Evolutionary conservation across 805 yeast species (phyloP).

Genomic region (Brettanomyces naardenensis): DNA sequence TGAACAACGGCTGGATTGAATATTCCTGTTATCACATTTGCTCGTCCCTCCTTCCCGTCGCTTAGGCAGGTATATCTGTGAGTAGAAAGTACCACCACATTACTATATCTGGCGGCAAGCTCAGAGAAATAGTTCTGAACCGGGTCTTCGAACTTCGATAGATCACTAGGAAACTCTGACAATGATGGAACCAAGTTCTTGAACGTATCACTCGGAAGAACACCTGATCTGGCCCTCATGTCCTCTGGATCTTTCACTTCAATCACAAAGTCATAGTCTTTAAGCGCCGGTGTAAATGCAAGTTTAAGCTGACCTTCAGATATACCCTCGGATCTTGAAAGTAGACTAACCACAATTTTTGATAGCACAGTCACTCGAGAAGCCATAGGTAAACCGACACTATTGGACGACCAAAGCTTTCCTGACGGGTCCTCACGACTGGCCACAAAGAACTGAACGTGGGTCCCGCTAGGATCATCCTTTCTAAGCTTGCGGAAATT

Average conservation of each 20-base stretch:
- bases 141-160: conserved; percentile 41
- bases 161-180: conserved; percentile 33
- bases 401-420: conserved; percentile 50
- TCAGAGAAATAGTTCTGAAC: conserved; percentile 52
- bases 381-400: conserved; percentile 61
- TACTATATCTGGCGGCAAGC: conserved; percentile 54
- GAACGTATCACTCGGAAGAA: conserved; percentile 44
- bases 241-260: conserved; percentile 35
- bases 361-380: conserved; percentile 83
- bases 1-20: conserved; percentile 58
- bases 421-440: conserved; percentile 85
- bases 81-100: conserved; percentile 63
- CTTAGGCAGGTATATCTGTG: conserved; percentile 40
- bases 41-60: conserved; percentile 37
- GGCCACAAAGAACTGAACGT: conserved; percentile 75
- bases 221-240: conserved; percentile 44
- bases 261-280: conserved; percentile 79
- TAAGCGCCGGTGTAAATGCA: conserved; percentile 72
- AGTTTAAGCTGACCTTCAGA: conserved; percentile 35
- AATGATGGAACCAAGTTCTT: conserved; percentile 45
- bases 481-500: conserved; percentile 64
- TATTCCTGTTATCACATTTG: conserved; percentile 67
- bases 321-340: conserved; percentile 28
- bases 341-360: conserved; percentile 57
- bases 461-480: conserved; percentile 74